These are phyloP conservation scores for Thalassiosira profunda DNA, from an alignment of 108 stramenopile species.

Conservation along the genomic window DNA sequence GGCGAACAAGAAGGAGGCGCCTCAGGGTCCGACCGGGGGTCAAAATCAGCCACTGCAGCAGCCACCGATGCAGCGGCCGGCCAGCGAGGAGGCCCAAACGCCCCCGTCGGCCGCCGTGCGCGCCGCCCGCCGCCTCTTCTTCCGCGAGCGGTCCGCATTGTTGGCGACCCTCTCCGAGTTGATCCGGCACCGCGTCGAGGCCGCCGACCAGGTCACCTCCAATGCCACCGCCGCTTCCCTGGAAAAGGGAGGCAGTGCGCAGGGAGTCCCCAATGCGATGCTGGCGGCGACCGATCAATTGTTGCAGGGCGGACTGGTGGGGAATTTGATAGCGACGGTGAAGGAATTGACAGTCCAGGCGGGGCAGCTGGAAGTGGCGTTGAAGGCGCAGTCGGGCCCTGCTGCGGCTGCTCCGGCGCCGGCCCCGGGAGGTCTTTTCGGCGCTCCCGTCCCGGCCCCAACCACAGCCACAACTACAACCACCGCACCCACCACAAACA, in stretches of 20 bases:
- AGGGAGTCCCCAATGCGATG: neutral
- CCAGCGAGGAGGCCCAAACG: neutral
- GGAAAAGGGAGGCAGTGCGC: neutral
- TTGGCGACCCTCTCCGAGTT: constrained; percentile 26
- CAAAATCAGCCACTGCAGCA: neutral
- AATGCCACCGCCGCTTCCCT: too few relatives aligned
- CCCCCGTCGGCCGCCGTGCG: neutral
- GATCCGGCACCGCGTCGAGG: constrained; percentile 40
- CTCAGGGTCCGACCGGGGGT: too few relatives aligned
- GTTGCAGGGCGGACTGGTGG: constrained; percentile 52
- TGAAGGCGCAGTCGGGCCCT: constrained; percentile 14
- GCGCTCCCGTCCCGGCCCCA: neutral
- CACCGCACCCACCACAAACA: neutral
- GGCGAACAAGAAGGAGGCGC: neutral
- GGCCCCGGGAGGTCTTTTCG: neutral
- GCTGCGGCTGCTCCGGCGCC: neutral
- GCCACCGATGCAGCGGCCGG: neutral
- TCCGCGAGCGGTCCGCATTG: constrained; percentile 34
- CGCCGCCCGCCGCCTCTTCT: constrained; percentile 33
- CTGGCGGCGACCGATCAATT: constrained; percentile 67
- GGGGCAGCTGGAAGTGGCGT: constrained; percentile 17
- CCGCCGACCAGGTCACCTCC: neutral
- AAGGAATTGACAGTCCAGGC: constrained; percentile 53
- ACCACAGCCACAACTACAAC: constrained; percentile 7
- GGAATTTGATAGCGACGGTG: constrained; percentile 60